Percentiles rank a stretch among this genome's conserved stretches.
These are phyloP conservation scores for Aegilops umbellulata DNA, from an alignment of 176 grass and related monocot genomes.

Conservation along the genomic window DNA sequence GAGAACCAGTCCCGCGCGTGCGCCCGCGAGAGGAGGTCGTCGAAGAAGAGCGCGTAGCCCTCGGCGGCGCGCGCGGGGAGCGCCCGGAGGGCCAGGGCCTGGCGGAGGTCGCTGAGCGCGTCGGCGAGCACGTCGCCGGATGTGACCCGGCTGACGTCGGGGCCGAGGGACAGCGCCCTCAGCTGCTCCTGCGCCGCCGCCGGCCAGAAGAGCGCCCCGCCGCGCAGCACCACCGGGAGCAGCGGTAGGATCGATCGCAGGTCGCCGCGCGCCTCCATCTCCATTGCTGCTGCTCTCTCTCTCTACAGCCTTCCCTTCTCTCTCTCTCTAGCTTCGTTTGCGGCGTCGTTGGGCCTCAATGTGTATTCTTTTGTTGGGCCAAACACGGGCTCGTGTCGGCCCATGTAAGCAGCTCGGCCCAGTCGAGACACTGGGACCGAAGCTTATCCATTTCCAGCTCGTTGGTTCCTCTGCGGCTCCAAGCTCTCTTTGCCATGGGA, in stretches of 20 bases:
- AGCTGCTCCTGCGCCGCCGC: slow-evolving; percentile 53
- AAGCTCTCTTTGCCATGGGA: not conserved
- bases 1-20: slow-evolving; percentile 75
- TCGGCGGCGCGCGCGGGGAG: slow-evolving; percentile 35
- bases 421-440: not conserved
- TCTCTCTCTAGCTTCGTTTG: not conserved
- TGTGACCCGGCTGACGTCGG: slow-evolving; percentile 73
- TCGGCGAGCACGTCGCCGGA: slow-evolving; percentile 87
- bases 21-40: slow-evolving; percentile 55
- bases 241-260: slow-evolving; percentile 61
- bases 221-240: slow-evolving; percentile 60
- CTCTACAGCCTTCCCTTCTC: not conserved
- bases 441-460: slow-evolving; percentile 17
- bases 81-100: slow-evolving; percentile 42
- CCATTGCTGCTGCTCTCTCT: not conserved
- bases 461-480: not conserved
- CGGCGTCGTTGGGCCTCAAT: not conserved
- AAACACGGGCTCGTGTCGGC: not conserved
- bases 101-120: slow-evolving; percentile 63
- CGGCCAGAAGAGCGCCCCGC: slow-evolving; percentile 63
- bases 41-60: slow-evolving; percentile 78
- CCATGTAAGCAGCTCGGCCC: not conserved
- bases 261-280: slow-evolving; percentile 39
- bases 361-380: not conserved
- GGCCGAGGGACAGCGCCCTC: slow-evolving; percentile 57